Evolutionary conservation across 192 early-diverging fungal species (phyloP).

Genomic region (Entomortierella chlamydospora): DNA sequence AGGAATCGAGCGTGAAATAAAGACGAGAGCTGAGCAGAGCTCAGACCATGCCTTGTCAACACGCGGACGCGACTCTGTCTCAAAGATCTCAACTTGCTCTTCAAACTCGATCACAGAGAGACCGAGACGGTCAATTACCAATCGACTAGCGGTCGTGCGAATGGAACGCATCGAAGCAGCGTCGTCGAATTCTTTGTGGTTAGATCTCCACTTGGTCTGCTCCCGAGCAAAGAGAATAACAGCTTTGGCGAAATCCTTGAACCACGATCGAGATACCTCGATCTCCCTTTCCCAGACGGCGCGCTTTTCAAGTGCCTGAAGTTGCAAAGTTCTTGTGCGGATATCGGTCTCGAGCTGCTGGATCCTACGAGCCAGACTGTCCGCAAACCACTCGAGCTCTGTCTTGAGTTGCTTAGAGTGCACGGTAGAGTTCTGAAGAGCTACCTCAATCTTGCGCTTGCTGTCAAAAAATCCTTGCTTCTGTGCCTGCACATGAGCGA

Average conservation of each 20-base stretch:
- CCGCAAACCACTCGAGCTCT: slow-evolving; percentile 32
- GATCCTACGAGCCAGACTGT: slow-evolving; percentile 24
- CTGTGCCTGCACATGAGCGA: slow-evolving; percentile 29
- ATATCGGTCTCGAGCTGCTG: slow-evolving; percentile 39
- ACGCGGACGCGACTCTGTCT: slow-evolving; percentile 42
- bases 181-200: slow-evolving; percentile 38
- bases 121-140: slow-evolving; percentile 35
- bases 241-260: slow-evolving; percentile 54
- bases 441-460: slow-evolving; percentile 18
- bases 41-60: slow-evolving; percentile 45
- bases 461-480: slow-evolving; percentile 19
- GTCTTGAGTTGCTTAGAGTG: slow-evolving; percentile 44
- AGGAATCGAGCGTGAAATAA: slow-evolving; percentile 33
- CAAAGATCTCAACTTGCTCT: slow-evolving; percentile 41
- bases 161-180: slow-evolving; percentile 28
- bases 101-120: slow-evolving; percentile 48
- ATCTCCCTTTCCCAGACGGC: slow-evolving; percentile 50
- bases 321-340: slow-evolving; percentile 25
- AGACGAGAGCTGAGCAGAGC: slow-evolving; percentile 27
- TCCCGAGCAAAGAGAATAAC: slow-evolving; percentile 47
- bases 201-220: slow-evolving; percentile 34
- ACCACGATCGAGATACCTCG: slow-evolving; percentile 40
- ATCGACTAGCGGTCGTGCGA: slow-evolving; percentile 39
- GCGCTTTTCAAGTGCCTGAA: slow-evolving; percentile 40
- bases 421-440: slow-evolving; percentile 18